Percentiles rank a stretch among this genome's conserved stretches.
Conservation (phyloP, 225 moss, liverwort and hornwort genomes). For the Anthoceros angustus region DNA sequence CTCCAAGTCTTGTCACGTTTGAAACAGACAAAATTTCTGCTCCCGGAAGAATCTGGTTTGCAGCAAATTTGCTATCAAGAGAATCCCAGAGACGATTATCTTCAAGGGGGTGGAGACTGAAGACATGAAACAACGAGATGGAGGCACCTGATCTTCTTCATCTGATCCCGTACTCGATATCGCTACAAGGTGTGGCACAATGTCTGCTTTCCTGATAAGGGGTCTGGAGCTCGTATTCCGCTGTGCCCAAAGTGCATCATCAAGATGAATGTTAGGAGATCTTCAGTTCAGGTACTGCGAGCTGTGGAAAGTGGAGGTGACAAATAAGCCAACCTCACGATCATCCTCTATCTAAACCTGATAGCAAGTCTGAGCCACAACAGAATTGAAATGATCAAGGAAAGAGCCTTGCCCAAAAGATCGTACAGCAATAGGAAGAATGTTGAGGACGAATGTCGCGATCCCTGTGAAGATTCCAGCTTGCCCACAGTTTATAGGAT, state of each 20-base stretch:
- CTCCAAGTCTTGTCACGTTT: slow-evolving; percentile 1
- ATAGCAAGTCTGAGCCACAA: too few relatives aligned
- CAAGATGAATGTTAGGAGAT: not conserved
- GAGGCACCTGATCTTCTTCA: not conserved
- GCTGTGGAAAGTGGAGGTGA: not conserved
- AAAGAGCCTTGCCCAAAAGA: not conserved
- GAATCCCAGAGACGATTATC: too few relatives aligned
- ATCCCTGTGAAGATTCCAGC: slow-evolving; percentile 1
- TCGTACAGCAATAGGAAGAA: not conserved
- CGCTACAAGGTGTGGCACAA: not conserved
- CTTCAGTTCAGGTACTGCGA: not conserved
- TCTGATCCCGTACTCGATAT: not conserved
- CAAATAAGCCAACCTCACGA: too few relatives aligned
- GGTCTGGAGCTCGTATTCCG: slow-evolving; percentile 3
- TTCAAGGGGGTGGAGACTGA: too few relatives aligned
- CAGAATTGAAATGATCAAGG: not conserved
- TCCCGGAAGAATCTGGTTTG: not conserved
- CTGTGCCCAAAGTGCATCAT: not conserved
- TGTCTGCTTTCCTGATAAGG: not conserved
- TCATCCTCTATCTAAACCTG: too few relatives aligned
- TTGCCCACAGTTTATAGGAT: not conserved
- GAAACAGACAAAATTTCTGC: not conserved
- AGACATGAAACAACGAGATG: not conserved
- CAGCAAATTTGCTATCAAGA: too few relatives aligned
- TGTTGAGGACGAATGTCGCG: not conserved